These are phyloP conservation scores for Platanthera zijinensis DNA, from an alignment of 106 monocot genomes.

Conservation along the genomic window DNA sequence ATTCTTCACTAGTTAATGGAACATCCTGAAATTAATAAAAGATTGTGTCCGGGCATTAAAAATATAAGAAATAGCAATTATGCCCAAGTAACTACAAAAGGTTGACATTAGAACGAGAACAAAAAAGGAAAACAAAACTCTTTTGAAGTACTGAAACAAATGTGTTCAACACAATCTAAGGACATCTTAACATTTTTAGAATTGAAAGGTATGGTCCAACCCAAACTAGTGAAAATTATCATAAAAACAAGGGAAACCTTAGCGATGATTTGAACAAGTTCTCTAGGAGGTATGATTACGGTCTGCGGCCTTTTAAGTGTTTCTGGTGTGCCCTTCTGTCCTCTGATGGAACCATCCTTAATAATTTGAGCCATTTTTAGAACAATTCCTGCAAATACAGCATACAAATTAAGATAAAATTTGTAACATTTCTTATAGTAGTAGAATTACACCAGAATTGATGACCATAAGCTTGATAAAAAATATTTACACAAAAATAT, in stretches of 20 bases:
- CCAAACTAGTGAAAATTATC: conserved; percentile 1
- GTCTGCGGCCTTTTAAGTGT: conserved; percentile 58
- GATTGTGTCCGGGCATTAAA: not conserved
- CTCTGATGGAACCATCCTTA: conserved; percentile 67
- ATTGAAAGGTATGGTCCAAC: not conserved
- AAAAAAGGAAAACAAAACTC: not conserved
- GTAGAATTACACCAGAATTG: not conserved
- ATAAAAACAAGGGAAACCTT: conserved; percentile 46
- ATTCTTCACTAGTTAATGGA: conserved; percentile 43
- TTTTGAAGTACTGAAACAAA: not conserved
- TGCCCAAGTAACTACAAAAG: not conserved
- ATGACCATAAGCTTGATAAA: not conserved
- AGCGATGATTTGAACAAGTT: conserved; percentile 85
- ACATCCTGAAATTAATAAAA: conserved; percentile 43
- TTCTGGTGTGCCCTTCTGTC: conserved; percentile 31
- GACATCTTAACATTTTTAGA: not conserved
- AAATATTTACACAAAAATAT: not conserved
- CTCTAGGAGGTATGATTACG: conserved; percentile 80
- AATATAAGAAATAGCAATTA: not conserved
- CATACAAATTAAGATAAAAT: not conserved
- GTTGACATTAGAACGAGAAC: not conserved
- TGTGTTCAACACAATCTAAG: not conserved
- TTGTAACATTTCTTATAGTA: not conserved
- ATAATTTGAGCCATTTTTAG: conserved; percentile 80
- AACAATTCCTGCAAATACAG: conserved; percentile 50